Percentiles rank a stretch among this genome's conserved stretches.
Evolutionary conservation across 164 flowering plant genomes (phyloP).

Genomic region (Aristolochia californica): DNA sequence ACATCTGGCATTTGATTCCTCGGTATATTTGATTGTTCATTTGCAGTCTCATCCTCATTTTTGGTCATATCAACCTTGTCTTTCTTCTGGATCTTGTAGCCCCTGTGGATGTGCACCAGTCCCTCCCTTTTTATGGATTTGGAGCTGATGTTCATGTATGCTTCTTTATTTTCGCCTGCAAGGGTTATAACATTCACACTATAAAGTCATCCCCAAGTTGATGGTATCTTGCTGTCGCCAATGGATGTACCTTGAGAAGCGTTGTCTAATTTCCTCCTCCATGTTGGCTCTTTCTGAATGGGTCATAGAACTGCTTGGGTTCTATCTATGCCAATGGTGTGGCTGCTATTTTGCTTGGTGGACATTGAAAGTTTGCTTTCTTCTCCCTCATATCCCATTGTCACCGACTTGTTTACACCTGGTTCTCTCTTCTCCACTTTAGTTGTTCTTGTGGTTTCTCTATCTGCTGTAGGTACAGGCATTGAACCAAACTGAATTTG

Average conservation of each 20-base stretch:
- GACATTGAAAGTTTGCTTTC: constrained; percentile 7
- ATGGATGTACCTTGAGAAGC: constrained; percentile 26
- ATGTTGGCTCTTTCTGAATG: constrained; percentile 16
- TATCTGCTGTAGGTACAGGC: not conserved
- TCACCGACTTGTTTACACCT: constrained; percentile 11
- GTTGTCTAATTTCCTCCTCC: constrained; percentile 31
- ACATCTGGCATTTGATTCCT: constrained; percentile 6
- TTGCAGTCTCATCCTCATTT: constrained; percentile 25
- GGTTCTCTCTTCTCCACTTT: constrained; percentile 16
- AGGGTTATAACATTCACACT: constrained; percentile 38
- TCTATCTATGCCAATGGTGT: not conserved
- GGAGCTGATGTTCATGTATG: constrained; percentile 43
- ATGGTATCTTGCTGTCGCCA: constrained; percentile 18
- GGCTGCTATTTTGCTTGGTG: constrained; percentile 6
- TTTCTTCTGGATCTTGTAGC: constrained; percentile 44
- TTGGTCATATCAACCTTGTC: constrained; percentile 32
- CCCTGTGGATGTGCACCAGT: constrained; percentile 43
- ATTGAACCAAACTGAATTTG: constrained; percentile 6
- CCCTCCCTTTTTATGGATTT: constrained; percentile 28
- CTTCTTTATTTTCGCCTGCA: constrained; percentile 81
- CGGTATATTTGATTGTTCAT: constrained; percentile 10
- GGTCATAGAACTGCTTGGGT: not conserved
- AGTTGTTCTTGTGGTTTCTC: constrained; percentile 1
- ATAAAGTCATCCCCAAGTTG: constrained; percentile 19
- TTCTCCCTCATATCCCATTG: constrained; percentile 4